A percentile compares a stretch with the other conserved stretches of the same genome.
Evolutionary conservation across 164 flowering plant genomes (phyloP).

Genomic region (Amborella trichopoda): DNA sequence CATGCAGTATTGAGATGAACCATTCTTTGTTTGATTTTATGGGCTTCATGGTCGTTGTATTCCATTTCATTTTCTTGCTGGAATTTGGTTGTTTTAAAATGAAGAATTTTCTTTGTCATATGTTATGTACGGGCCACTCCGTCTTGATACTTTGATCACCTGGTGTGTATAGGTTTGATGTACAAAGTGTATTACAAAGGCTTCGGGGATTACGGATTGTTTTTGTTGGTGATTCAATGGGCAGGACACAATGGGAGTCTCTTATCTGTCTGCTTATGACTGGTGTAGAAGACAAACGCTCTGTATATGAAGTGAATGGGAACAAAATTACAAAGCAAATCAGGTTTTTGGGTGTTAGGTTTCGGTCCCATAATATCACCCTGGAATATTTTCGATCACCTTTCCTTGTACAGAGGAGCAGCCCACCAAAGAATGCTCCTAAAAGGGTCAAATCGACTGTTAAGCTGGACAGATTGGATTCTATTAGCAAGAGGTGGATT

Average conservation of each 20-base stretch:
- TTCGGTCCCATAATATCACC: conserved; percentile 39
- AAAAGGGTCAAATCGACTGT: conserved; percentile 49
- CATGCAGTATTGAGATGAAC: too few relatives aligned
- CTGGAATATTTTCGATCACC: conserved; percentile 61
- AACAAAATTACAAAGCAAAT: conserved; percentile 53
- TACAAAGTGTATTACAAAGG: conserved; percentile 21
- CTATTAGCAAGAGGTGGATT: conserved; percentile 49
- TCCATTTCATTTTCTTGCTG: too few relatives aligned
- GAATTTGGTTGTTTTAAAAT: too few relatives aligned
- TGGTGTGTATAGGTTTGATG: conserved; percentile 43
- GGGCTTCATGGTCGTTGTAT: too few relatives aligned
- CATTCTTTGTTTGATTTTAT: too few relatives aligned
- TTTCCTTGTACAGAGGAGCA: conserved; percentile 52
- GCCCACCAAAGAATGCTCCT: conserved; percentile 38
- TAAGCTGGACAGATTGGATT: conserved; percentile 53
- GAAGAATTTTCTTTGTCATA: too few relatives aligned
- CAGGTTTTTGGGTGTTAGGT: conserved; percentile 43
- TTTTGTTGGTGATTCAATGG: conserved; percentile 86
- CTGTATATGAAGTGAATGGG: conserved; percentile 70
- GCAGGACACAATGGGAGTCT: conserved; percentile 89
- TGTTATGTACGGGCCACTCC: too few relatives aligned
- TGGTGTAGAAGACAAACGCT: conserved; percentile 53
- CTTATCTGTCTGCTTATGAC: conserved; percentile 67
- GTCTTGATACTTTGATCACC: too few relatives aligned
- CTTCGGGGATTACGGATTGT: conserved; percentile 63